These are phyloP conservation scores for Colletotrichum sp. DNA, from an alignment of 2,329 filamentous ascomycete genomes.

Conservation along the genomic window DNA sequence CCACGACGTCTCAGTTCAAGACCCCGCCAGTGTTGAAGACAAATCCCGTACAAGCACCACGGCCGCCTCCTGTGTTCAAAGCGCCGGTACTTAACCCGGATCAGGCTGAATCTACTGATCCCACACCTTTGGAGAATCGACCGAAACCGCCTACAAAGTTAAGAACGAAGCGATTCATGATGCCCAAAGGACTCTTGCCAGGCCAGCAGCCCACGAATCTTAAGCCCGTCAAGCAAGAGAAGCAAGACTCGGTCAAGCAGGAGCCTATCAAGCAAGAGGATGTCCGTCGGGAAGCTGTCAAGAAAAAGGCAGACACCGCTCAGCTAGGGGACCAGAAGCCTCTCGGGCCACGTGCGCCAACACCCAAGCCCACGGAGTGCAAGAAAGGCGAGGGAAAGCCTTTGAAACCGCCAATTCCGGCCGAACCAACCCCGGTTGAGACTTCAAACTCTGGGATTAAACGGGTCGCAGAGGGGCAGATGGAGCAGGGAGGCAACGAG, in stretches of 20 bases:
- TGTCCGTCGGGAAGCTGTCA: background rate
- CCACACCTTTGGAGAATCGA: background rate
- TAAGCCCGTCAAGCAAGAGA: background rate
- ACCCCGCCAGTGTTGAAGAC: background rate
- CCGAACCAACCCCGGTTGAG: background rate
- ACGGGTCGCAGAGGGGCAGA: background rate
- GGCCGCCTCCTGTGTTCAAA: background rate
- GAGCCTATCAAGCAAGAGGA: background rate
- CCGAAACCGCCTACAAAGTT: background rate
- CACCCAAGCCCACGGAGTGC: background rate
- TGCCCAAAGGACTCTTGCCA: background rate
- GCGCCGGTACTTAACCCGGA: background rate
- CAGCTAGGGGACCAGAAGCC: background rate
- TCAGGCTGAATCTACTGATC: background rate
- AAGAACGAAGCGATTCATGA: constrained; percentile 16
- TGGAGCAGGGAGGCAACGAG: background rate
- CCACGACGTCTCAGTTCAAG: background rate
- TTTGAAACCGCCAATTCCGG: background rate
- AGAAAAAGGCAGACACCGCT: background rate
- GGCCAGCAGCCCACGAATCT: background rate
- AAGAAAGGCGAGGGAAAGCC: background rate
- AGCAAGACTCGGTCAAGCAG: background rate
- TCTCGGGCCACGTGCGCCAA: background rate
- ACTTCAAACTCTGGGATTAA: background rate
- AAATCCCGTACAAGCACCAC: background rate